Evolutionary conservation across 73 alveolate species (phyloP), one percentile per base, ranked within the genome.

Genomic region (Paramecium tetraurelia): DNA sequence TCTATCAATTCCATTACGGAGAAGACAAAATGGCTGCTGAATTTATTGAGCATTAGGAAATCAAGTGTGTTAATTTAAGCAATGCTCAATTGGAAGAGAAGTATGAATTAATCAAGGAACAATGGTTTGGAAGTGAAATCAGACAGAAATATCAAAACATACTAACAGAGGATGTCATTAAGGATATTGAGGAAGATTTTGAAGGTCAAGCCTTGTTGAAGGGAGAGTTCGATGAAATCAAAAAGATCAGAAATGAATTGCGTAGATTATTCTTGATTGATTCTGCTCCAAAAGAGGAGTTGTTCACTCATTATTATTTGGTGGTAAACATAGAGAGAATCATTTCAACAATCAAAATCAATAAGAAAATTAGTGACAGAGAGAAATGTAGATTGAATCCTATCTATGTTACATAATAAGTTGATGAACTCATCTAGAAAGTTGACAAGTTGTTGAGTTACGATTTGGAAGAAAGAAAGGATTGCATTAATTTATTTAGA

Each of bases 1-100:
- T 89, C 2, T 70, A 70, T 59, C 4, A 89, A 89, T 70, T 83
- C 11, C 50, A 68, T 46, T 89, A 89, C 27, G 94, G 94, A 29
- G 94, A 89, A 53, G 94, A 89, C 38, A 70, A 63, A 69, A 18
- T 89, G 50, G 94, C 92, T 8, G 94, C 92, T 5, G 94, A 89
- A 44, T 89, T 41, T 27, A 89, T 89, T 38, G 94, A 89, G 31
- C 86, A 77, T 31, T 70, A 89, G 29, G 87, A 89, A 40, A 89
- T 89, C 16, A 71, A 71, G 7, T 77, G 87, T 70, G 92, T 89
- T 7, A 83, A 89, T 89, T 35, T 69, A 12, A 89, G 84, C 36
- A 63, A 89, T 40, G 40, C 22, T 6, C 59, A 89, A 44, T 89
- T 89, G 57, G 35, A 31, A 31, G 87, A 70, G 22, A 83, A 71